Evolutionary conservation across 1,139 yeast genomes (phyloP).

Genomic region (Magnusiomyces suaveolens): DNA sequence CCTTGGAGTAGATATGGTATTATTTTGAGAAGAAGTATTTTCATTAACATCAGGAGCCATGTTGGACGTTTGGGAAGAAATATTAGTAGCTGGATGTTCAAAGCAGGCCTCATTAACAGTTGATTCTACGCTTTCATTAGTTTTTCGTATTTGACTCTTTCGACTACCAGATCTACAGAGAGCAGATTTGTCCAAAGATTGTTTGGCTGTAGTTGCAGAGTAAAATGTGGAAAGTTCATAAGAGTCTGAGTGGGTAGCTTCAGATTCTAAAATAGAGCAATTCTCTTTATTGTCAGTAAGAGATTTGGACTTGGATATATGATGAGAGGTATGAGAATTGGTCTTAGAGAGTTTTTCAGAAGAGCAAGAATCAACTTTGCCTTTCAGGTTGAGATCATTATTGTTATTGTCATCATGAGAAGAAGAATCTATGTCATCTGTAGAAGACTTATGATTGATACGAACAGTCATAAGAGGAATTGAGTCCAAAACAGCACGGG

Average conservation of each 20-base stretch:
- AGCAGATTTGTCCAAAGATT: neutral
- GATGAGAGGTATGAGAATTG: no score
- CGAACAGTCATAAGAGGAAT: slow-evolving; percentile 31
- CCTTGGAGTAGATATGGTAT: no score
- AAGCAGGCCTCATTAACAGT: no score
- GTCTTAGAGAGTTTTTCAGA: no score
- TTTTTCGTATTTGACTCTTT: neutral
- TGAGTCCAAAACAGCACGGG: slow-evolving; percentile 33
- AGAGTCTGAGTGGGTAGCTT: neutral
- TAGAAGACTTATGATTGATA: slow-evolving; percentile 8
- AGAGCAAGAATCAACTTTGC: neutral
- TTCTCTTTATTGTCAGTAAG: no score
- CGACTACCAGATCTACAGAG: neutral
- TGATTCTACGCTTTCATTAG: neutral
- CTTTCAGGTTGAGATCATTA: slow-evolving; percentile 5
- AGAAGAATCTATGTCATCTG: neutral
- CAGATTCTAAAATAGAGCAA: no score
- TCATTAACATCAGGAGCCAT: neutral
- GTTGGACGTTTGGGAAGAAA: no score
- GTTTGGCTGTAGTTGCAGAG: neutral
- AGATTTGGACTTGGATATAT: no score
- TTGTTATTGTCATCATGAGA: neutral
- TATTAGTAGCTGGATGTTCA: no score
- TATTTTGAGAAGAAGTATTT: no score
- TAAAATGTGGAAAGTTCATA: slow-evolving; percentile 1